Evolutionary conservation across 1,284 basidiomycete species (phyloP), one percentile per base, ranked within the genome.

Genomic region (Tilletia indica): DNA sequence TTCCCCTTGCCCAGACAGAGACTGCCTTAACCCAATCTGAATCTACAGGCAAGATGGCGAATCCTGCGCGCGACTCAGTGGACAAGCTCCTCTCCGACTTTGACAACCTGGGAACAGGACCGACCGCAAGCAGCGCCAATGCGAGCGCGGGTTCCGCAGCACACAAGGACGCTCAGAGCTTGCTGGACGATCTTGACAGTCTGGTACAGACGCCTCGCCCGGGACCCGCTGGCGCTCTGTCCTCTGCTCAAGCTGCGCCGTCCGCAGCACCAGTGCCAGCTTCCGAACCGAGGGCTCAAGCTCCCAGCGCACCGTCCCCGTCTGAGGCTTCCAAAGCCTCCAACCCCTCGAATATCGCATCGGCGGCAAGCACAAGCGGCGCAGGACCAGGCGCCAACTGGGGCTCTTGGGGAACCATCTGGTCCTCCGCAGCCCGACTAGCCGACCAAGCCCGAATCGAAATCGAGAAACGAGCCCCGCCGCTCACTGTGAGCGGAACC

Each of bases 321-420:
- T 14, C 25, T 25, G 56, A 31, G 25, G 25, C 25, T 31, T 31
- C 25, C 25, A 31, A 31, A 31, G 25, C 66, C 19, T 68, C 66
- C 16, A 5, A 9, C 5, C 25, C 66, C 12, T 39, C 45, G 19
- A 36, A 31, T 31, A 31, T 2, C 21, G 19, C n/a, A 48, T 25
- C 64, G 19, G 64, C n/a, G 6, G 4, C 19, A 14, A 21, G 36
- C 38, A 21, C 85, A 45, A 90, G 88, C 0, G 90, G 86, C 0
- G 91, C 91, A 2, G 89, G 91, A 0, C 88, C 88, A 1, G 92
- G 92, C 5, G 93, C 93, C 0, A 91, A 91, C 25, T 92, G 89
- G 47, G 91, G 87, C 6, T 91, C 86, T 11, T 89, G 88, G 63
- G 88, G 86, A 75, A 68, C 89, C 66, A 89, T 88, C 77, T 90